A percentile compares a stretch with the other conserved stretches of the same genome.
Evolutionary conservation across 805 yeast genomes (phyloP).

Genomic region (Ogataea saltuana): DNA sequence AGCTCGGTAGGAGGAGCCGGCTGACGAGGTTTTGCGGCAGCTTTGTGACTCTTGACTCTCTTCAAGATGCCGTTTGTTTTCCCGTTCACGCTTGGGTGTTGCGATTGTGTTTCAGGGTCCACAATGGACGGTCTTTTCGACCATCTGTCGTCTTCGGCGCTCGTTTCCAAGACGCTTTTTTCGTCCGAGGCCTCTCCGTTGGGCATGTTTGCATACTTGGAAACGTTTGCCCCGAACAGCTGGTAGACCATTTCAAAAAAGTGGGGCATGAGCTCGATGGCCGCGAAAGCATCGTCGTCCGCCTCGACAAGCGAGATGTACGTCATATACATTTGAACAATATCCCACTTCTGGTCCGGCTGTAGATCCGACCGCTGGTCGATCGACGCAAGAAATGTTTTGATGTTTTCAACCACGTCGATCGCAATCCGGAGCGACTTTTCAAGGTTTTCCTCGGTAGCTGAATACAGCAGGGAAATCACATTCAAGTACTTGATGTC

Average conservation of each 20-base stretch:
- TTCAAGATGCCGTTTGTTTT: constrained; percentile 18
- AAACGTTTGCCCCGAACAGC: constrained; percentile 22
- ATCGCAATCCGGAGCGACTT: constrained; percentile 46
- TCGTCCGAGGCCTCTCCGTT: neutral
- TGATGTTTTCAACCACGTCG: constrained; percentile 49
- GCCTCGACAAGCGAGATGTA: constrained; percentile 70
- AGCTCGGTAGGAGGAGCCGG: constrained; percentile 4
- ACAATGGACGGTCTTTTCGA: constrained; percentile 20
- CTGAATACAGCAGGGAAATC: constrained; percentile 60
- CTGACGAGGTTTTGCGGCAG: constrained; percentile 14
- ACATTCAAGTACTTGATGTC: constrained; percentile 68
- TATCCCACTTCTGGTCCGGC: constrained; percentile 42
- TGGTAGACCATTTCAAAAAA: constrained; percentile 59
- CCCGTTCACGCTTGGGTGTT: constrained; percentile 5
- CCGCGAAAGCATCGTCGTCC: constrained; percentile 54
- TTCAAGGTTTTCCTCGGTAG: constrained; percentile 49
- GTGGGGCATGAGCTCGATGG: constrained; percentile 66
- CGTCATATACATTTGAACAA: constrained; percentile 71
- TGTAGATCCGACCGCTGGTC: constrained; percentile 34
- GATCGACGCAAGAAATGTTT: constrained; percentile 39
- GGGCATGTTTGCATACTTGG: constrained; percentile 1
- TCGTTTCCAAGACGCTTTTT: too few relatives aligned
- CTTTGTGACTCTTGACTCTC: constrained; percentile 17
- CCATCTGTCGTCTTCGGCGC: constrained; percentile 10
- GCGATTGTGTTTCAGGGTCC: constrained; percentile 14